Conservation (phyloP, 768 basidiomycete genomes). For the Phanerochaete sordida region DNA sequence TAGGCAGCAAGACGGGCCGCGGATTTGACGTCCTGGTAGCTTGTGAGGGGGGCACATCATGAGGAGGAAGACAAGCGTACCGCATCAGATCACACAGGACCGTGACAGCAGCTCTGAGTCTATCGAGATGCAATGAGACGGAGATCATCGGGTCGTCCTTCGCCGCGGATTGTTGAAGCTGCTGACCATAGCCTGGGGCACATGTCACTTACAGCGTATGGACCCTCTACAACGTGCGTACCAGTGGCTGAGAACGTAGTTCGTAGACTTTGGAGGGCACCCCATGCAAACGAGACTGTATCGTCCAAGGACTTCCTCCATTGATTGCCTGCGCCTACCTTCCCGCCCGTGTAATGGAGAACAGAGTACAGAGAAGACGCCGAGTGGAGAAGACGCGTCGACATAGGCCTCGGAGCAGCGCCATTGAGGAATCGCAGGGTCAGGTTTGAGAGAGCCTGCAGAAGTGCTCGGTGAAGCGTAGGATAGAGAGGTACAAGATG, state of each 20-base stretch:
- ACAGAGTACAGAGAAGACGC: slow-evolving; percentile 57
- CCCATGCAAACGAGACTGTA: slow-evolving; percentile 62
- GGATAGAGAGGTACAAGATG: slow-evolving; percentile 66
- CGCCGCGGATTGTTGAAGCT: slow-evolving; percentile 11
- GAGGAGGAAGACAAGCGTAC: slow-evolving; percentile 4
- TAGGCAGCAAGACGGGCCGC: slow-evolving; percentile 65
- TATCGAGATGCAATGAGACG: slow-evolving; percentile 57
- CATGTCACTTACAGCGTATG: neutral
- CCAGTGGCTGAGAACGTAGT: slow-evolving; percentile 54
- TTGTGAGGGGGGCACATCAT: slow-evolving; percentile 3
- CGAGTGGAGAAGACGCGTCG: slow-evolving; percentile 36
- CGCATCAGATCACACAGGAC: slow-evolving; percentile 51
- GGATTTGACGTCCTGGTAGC: slow-evolving; percentile 45
- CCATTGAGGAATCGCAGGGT: slow-evolving; percentile 58
- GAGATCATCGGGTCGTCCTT: slow-evolving; percentile 44
- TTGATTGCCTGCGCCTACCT: slow-evolving; percentile 63
- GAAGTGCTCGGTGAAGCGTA: slow-evolving; percentile 55
- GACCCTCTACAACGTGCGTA: slow-evolving; percentile 18
- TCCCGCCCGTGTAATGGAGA: slow-evolving; percentile 73
- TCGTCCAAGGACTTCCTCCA: slow-evolving; percentile 80
- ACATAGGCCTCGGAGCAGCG: slow-evolving; percentile 39
- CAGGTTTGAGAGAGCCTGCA: slow-evolving; percentile 48
- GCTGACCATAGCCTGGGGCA: neutral
- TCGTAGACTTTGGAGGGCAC: slow-evolving; percentile 52
- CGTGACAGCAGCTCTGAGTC: slow-evolving; percentile 49